Conservation (phyloP, 2,329 filamentous ascomycete genomes). For the Diaporthe citriasiana region DNA sequence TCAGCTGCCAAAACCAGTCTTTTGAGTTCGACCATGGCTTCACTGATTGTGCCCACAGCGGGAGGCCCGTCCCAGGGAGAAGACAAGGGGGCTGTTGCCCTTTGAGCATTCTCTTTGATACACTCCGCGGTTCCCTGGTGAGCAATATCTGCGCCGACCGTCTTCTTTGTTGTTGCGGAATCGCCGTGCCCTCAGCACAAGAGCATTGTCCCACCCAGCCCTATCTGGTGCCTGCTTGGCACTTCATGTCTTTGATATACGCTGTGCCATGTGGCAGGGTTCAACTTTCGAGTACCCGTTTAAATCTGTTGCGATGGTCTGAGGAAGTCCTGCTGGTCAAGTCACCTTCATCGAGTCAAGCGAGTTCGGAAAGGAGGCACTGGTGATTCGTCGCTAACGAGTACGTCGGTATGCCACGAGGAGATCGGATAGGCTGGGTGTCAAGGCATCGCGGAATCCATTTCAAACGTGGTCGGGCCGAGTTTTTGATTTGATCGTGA, state of each 20-base stretch:
- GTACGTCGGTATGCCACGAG: constrained; percentile 26
- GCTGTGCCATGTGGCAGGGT: not conserved
- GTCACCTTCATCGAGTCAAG: constrained; percentile 13
- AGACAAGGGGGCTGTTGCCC: constrained; percentile 8
- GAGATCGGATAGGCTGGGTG: constrained; percentile 19
- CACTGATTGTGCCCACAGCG: not conserved
- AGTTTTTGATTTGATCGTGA: constrained; percentile 30
- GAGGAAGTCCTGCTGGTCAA: not conserved
- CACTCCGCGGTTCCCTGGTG: not conserved
- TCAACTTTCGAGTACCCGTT: not conserved
- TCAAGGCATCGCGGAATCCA: constrained; percentile 36
- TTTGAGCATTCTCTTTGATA: constrained; percentile 34
- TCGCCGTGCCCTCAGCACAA: not conserved
- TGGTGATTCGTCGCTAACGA: not conserved
- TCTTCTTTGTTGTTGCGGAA: constrained; percentile 25
- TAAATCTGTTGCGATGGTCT: not conserved
- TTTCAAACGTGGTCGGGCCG: constrained; percentile 37
- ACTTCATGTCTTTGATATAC: not conserved
- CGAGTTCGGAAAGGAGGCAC: not conserved
- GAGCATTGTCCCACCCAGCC: not conserved
- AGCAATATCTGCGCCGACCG: constrained; percentile 1
- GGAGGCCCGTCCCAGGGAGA: not conserved
- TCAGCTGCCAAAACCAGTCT: constrained; percentile 9
- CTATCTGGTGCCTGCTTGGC: not conserved
- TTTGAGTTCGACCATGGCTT: constrained; percentile 7